Evolutionary conservation across 768 basidiomycete genomes (phyloP), one percentile per base, ranked within the genome.

Genomic region (Amanita polypyramis): DNA sequence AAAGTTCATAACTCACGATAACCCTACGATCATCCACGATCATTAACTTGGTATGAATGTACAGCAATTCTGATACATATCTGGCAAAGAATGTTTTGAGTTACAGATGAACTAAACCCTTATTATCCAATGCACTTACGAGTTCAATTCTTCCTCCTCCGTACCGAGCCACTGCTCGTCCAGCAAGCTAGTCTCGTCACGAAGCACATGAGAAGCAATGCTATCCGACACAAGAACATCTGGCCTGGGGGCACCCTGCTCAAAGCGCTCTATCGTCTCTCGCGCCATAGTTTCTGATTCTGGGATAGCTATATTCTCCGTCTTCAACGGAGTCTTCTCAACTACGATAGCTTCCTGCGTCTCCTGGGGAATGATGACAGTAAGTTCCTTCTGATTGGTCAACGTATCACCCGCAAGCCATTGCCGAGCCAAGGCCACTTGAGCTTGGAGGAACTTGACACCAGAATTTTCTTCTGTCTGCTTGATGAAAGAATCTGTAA

Each of bases 21-120:
- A 96, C 92, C 30, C 82, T 73, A 27, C 79, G 73, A 59, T 97
- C 94, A 58, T 96, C 94, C 30, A 96, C 89, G 45, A 95, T 88
- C 93, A 96, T 95, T 20, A 95, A 61, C 69, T 92, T 92, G 19
- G 78, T 80, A 60, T 92, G 89, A 50, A 92, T 90, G 56, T 91
- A 91, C 17, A 85, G 64, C 55, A 85, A 52, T 64, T 89, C 84
- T n/a, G 82, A 80, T 15, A 88, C 78, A 63, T 88, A 90, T 45
- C 85, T 85, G 52, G 21, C n/a, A 9, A 36, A 21, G 48, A 50
- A n/a, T n/a, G n/a, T 48, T 49, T 58, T 19, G 58, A 21, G 37
- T 34, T n/a, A 52, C 36, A 17, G 17, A 15, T 36, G 25, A 32
- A 41, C 5, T 50, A 59, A 32, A 33, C 10, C 25, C 25, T 27